Evolutionary conservation across 2,329 filamentous ascomycete species (phyloP), one percentile per base, ranked within the genome.

Genomic region (Xylaria hypoxylon): DNA sequence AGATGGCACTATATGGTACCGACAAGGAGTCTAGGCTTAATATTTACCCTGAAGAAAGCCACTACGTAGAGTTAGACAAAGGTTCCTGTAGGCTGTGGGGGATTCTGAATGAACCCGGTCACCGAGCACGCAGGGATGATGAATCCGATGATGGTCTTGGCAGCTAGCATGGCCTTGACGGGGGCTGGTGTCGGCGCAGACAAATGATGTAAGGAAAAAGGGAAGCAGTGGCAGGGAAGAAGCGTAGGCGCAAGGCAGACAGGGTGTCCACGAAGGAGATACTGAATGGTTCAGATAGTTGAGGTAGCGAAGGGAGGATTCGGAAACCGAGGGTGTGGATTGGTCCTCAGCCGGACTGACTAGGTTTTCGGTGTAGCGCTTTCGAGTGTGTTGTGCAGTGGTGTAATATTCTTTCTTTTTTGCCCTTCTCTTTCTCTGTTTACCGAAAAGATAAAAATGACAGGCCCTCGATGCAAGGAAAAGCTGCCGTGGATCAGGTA

Each of bases 161-260:
- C 62, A 17, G 28, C 24, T 44, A 17, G 45, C 13, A 38, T 31
- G 19, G 22, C 44, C 26, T 24, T 38, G 22, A 38, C 13, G 83
- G 74, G 11, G 82, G 17, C 28, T 22, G 50, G 3, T 48, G 44
- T 56, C 5, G 40, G 24, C 35, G 15, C 45, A 42, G 13, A 48
- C 8, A 2, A 31, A 45, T 38, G 48, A 52, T 24, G 33, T 28
- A 15, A 60, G 51, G 10, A 11, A 64, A 10, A 24, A 53, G 19
- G 47, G 38, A 45, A 24, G 33, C 47, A 28, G 45, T 13, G 28
- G 24, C 15, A 45, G 19, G 59, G 13, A 31, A 62, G 40, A 38
- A 19, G 50, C 31, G 42, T 42, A 53, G 44, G 22, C 42, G 17
- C 40, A 53, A 42, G 26, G n/a, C 11, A 45, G 48, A 48, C 26